Evolutionary conservation across 805 yeast genomes (phyloP).

Genomic region (Hemisphaericaspora nanyangensis): DNA sequence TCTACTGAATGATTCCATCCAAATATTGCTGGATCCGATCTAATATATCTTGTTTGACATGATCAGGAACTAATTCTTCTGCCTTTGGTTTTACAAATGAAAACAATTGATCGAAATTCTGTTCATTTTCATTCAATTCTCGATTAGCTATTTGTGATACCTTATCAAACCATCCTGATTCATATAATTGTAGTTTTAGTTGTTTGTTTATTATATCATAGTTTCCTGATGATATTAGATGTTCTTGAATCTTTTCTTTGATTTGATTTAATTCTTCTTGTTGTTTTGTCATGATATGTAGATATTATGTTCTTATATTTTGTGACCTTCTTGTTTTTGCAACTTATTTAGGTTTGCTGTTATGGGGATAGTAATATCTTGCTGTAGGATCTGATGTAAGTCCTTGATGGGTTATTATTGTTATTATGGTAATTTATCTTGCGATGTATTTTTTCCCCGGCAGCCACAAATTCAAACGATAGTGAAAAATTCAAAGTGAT

Average conservation of each 20-base stretch:
- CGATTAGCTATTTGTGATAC: conserved; percentile 54
- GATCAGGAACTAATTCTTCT: conserved; percentile 63
- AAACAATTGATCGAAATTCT: conserved; percentile 50
- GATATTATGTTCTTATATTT: background rate
- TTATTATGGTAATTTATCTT: too few relatives aligned
- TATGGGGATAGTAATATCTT: background rate
- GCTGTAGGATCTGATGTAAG: background rate
- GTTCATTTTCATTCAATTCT: conserved; percentile 31
- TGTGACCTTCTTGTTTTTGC: background rate
- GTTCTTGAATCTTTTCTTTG: conserved; percentile 63
- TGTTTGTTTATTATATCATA: conserved; percentile 69
- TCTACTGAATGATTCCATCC: conserved; percentile 36
- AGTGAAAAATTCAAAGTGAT: too few relatives aligned
- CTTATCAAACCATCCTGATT: conserved; percentile 84
- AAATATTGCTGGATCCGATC: conserved; percentile 56
- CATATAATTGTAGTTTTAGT: conserved; percentile 60
- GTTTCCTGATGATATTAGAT: conserved; percentile 72
- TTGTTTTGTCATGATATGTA: conserved; percentile 20
- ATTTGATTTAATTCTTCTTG: conserved; percentile 40
- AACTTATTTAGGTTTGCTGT: background rate
- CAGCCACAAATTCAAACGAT: too few relatives aligned
- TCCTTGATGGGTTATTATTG: too few relatives aligned
- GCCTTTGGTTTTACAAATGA: conserved; percentile 62
- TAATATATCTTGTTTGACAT: conserved; percentile 57
- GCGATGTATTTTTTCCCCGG: too few relatives aligned